Base-by-base conservation (phyloP, 805 yeast genomes). In the Metschnikowia noctiluminum region DNA sequence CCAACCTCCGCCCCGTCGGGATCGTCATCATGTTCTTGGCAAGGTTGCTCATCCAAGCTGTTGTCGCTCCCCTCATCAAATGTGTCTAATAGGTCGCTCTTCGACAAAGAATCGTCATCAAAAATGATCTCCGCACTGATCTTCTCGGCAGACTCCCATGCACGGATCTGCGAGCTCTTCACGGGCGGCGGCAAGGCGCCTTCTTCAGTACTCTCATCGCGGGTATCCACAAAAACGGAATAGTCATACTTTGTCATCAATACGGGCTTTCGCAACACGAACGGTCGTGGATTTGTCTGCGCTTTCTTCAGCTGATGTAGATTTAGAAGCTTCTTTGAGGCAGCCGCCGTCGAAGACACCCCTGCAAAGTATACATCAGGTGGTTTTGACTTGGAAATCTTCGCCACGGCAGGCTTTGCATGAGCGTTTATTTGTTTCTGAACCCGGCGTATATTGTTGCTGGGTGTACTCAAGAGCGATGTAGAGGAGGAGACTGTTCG, bases 131-230 rank as follows among this genome's bases (percentile, higher is more conserved):
- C 70, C 27, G 60, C 55, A 47, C 68, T 64, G 38, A 69, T 64
- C 51, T 68, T 66, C 49, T 73, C 77, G 1, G 76, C 77, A 28
- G 70, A 64, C 51, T 73, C 77, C 78, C 78, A 73, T 15, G 76
- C 76, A 44, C 65, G 63, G 11, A 72, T 60, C 53, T 71, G 76
- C n/a, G 74, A 68, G 38, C 68, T 69, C 55, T 68, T 72, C 9
- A 71, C 56, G 13, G 64, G 61, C 1, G 73, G 74, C 21, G 69
- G 68, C n/a, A 60, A 43, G 32, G 21, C 21, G 21, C 21, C 21
- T 21, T 21, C 21, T 21, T 21, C 21, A 4, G 21, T 21, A 5
- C 13, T 31, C 34, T 15, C 16, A 38, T 53, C 37, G 14, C 38
- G 10, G 36, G 2, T 21, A 4, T 35, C 34, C n/a, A 42, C 31